These are phyloP conservation scores for Haematococcus sp. DNA, from an alignment of 139 green algal species.

Conservation along the genomic window DNA sequence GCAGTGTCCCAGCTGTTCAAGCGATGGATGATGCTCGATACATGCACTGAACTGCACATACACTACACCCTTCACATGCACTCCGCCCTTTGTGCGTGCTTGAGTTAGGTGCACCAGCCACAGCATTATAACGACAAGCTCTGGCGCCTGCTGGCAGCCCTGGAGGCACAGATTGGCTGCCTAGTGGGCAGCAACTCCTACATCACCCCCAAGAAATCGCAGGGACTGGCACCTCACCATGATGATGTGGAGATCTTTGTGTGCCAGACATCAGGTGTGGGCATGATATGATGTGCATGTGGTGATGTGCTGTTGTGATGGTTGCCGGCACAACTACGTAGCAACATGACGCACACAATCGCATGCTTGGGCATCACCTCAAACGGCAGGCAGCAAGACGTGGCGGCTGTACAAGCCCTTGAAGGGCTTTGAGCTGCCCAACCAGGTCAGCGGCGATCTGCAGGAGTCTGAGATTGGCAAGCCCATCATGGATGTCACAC, in stretches of 20 bases:
- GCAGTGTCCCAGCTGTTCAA: too few relatives aligned
- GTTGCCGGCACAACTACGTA: not conserved
- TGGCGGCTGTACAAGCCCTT: conserved; percentile 68
- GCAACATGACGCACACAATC: not conserved
- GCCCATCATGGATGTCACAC: conserved; percentile 59
- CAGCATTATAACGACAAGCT: conserved; percentile 64
- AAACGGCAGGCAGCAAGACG: conserved; percentile 55
- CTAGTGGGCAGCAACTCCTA: conserved; percentile 76
- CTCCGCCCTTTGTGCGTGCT: too few relatives aligned
- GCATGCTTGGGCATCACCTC: not conserved
- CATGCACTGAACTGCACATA: too few relatives aligned
- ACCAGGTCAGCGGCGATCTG: conserved; percentile 47
- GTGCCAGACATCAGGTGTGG: conserved; percentile 67
- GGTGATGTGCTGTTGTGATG: not conserved
- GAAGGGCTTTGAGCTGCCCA: conserved; percentile 52
- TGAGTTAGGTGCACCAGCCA: conserved; percentile 79
- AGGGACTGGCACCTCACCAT: conserved; percentile 78
- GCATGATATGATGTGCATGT: not conserved
- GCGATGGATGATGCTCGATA: too few relatives aligned
- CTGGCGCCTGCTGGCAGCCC: conserved; percentile 46
- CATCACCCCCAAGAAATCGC: conserved; percentile 17
- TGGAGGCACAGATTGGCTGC: conserved; percentile 72
- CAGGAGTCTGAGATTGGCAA: conserved; percentile 39
- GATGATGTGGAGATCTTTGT: conserved; percentile 86
- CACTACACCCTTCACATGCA: too few relatives aligned